Conservation (phyloP, 2,329 filamentous ascomycete genomes). For the Phoma sp. region DNA sequence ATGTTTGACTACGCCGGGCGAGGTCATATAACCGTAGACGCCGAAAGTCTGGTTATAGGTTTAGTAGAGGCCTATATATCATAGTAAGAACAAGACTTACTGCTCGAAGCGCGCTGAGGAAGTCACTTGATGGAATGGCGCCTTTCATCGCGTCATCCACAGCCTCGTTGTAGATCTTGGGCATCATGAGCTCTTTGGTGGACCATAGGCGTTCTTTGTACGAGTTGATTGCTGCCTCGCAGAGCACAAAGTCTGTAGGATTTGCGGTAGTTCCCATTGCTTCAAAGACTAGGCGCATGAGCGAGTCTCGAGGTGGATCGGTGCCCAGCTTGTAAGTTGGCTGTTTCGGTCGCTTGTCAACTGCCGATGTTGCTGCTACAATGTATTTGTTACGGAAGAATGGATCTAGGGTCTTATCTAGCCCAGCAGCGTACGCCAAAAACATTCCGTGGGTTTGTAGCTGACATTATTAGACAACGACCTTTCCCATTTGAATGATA, state of each 20-base stretch:
- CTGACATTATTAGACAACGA: not conserved
- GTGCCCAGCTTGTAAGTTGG: not conserved
- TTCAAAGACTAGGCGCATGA: not conserved
- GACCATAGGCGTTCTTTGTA: not conserved
- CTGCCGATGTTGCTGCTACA: not conserved
- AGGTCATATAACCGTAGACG: not conserved
- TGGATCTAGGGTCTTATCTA: not conserved
- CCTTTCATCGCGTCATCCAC: not conserved
- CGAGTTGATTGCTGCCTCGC: not conserved
- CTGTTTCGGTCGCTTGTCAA: not conserved
- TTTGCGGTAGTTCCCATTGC: not conserved
- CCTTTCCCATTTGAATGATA: not conserved
- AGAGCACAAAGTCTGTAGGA: not conserved
- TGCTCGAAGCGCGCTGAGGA: too few relatives aligned
- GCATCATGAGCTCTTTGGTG: not conserved
- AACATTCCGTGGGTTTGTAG: not conserved
- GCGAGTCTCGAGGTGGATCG: not conserved
- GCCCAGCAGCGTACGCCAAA: not conserved
- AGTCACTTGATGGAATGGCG: too few relatives aligned
- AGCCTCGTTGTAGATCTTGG: not conserved
- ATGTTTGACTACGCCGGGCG: not conserved
- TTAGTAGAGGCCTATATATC: not conserved
- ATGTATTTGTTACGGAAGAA: not conserved
- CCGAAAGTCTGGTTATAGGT: not conserved
- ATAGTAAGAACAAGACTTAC: too few relatives aligned